These are phyloP conservation scores for Penicillium subrubescens DNA, from an alignment of 495 filamentous ascomycete genomes.

Conservation along the genomic window DNA sequence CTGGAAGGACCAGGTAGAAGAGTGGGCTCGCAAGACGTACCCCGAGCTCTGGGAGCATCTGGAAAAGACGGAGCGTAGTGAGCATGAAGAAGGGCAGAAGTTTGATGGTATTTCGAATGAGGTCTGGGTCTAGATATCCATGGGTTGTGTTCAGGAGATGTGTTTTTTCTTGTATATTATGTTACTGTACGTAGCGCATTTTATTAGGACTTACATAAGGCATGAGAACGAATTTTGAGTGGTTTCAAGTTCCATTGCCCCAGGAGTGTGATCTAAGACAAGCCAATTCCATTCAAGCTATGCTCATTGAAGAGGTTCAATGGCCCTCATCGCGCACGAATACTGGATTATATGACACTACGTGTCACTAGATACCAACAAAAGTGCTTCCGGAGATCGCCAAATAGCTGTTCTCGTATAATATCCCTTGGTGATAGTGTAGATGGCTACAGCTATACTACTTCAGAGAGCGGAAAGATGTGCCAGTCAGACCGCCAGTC, in stretches of 20 bases:
- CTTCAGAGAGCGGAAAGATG: neutral
- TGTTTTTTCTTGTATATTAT: neutral
- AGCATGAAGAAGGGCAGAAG: conserved; percentile 40
- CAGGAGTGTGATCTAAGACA: too few relatives aligned
- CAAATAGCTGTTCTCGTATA: too few relatives aligned
- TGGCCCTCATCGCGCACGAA: too few relatives aligned
- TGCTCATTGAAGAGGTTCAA: too few relatives aligned
- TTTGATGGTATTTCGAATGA: conserved; percentile 41
- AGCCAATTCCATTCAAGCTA: too few relatives aligned
- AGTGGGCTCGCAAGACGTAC: conserved; percentile 69
- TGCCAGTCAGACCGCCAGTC: neutral
- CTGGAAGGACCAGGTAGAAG: conserved; percentile 66
- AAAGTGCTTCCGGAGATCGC: too few relatives aligned
- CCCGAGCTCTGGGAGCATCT: conserved; percentile 69
- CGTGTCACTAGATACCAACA: too few relatives aligned
- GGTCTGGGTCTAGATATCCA: conserved; percentile 15
- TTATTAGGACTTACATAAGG: neutral
- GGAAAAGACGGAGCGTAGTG: conserved; percentile 31
- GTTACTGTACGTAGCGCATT: neutral
- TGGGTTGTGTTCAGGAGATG: neutral
- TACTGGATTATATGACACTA: too few relatives aligned
- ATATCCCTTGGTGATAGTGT: too few relatives aligned
- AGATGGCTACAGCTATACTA: neutral
- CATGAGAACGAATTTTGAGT: neutral
- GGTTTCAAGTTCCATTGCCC: neutral